Conservation (phyloP, 2,329 filamentous ascomycete species). For the Stagonosporopsis rhizophila region DNA sequence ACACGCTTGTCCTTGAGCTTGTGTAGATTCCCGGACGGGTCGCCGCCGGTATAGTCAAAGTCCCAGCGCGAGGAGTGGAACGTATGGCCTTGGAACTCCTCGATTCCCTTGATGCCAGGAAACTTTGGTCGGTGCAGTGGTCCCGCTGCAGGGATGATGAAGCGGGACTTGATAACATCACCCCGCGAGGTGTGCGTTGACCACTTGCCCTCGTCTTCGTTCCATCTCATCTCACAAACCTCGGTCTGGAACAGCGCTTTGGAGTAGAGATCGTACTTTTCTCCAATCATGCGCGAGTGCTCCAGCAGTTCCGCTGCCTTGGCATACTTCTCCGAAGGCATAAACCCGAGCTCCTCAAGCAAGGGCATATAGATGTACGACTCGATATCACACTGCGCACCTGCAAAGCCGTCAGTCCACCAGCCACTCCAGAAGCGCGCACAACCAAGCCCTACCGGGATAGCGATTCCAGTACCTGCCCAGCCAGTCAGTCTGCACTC, state of each 20-base stretch:
- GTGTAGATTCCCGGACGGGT: constrained; percentile 31
- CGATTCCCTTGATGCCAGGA: constrained; percentile 35
- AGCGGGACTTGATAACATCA: constrained; percentile 47
- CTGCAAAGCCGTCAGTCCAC: not conserved
- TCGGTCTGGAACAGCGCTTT: constrained; percentile 58
- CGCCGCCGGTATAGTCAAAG: constrained; percentile 36
- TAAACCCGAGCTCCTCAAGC: constrained; percentile 51
- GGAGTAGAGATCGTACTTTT: constrained; percentile 53
- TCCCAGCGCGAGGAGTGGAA: constrained; percentile 40
- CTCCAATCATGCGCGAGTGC: constrained; percentile 56
- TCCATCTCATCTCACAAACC: constrained; percentile 56
- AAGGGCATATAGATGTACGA: constrained; percentile 42
- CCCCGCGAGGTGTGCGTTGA: constrained; percentile 32
- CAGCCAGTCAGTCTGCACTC: not conserved
- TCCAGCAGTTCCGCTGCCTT: constrained; percentile 55
- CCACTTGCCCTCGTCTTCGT: constrained; percentile 50
- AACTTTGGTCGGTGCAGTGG: constrained; percentile 53
- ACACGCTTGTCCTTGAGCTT: constrained; percentile 49
- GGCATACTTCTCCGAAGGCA: constrained; percentile 61
- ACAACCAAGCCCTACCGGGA: constrained; percentile 15
- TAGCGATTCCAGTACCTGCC: constrained; percentile 54
- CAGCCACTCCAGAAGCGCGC: not conserved
- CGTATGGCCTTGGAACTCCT: constrained; percentile 38
- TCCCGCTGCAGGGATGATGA: constrained; percentile 52
- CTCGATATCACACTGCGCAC: constrained; percentile 38